Base-by-base conservation (phyloP, 1,284 basidiomycete genomes). In the Pseudozyma tsukubaensis region DNA sequence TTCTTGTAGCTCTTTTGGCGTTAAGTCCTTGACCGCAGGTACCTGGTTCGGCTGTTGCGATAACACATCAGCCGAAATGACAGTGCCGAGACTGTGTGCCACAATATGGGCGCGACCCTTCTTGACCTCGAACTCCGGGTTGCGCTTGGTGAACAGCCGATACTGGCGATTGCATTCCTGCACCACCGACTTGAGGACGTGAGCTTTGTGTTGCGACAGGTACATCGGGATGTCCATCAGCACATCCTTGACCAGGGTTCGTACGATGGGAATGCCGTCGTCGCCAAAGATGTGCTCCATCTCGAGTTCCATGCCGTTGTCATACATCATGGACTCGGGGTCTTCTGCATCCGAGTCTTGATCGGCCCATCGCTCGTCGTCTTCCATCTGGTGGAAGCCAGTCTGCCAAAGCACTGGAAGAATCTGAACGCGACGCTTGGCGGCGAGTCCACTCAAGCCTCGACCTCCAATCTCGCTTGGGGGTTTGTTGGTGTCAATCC, bases 391-490 rank as follows among this genome's bases (percentile, higher is more conserved):
- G 21, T 81, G 68, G 42, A 89, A 81, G 9, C 83, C 86, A 1
- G 87, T 86, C 32, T 88, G 83, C 88, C 88, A 89, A 68, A 87
- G 87, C 6, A 89, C 86, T 0, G 88, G 88, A 3, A 89, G 78
- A 36, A 89, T 86, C 68, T 88, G 87, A 4, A 86, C 82, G 40
- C 87, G 85, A 8, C 87, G 72, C 11, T 77, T 73, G n/a, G 62
- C 63, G 7, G 75, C 62, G 40, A 83, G 55, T 4, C 55, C 63
- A 6, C 32, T 36, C 21, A 83, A 43, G 7, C 78, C 77, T n/a
- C 72, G 52, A 16, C 74, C 72, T 14, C 76, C 72, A 29, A 81
- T 70, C 44, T 77, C 71, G 61, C 67, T 58, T 3, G 79, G 72
- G 10, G 75, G 58, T 51, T 76, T 72, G 37, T 56, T 50, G 16